These are phyloP conservation scores for Warburgia ugandensis DNA, from an alignment of 164 flowering plant genomes.

Conservation along the genomic window DNA sequence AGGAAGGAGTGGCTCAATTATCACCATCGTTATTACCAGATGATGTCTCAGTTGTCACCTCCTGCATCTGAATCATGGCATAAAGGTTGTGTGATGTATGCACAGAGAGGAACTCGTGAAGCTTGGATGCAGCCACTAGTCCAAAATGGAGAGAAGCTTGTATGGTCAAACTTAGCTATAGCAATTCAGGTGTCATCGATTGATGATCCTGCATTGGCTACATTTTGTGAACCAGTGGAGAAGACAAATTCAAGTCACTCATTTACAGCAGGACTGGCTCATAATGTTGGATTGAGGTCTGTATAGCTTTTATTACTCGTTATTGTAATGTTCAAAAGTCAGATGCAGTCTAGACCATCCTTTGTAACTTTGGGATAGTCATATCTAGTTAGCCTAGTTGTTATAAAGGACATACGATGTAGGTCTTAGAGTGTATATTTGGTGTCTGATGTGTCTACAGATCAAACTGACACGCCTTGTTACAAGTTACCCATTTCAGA, in stretches of 20 bases:
- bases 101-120: conserved; percentile 49
- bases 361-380: too few species aligned
- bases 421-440: too few species aligned
- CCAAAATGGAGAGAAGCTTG: conserved; percentile 23
- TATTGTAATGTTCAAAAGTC: too few species aligned
- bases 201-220: conserved; percentile 70
- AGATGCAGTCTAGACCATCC: too few species aligned
- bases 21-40: conserved; percentile 47
- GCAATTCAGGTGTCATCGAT: conserved; percentile 51
- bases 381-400: too few species aligned
- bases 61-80: conserved; percentile 43
- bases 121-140: conserved; percentile 88
- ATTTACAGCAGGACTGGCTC: conserved; percentile 81
- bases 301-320: conserved; percentile 3
- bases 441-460: too few species aligned
- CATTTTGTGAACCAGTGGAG: conserved; percentile 89
- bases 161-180: conserved; percentile 48
- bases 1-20: conserved; percentile 74
- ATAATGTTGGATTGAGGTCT: conserved; percentile 72
- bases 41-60: conserved; percentile 37
- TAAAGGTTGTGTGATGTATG: conserved; percentile 78
- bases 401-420: too few species aligned
- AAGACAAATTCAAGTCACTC: conserved; percentile 78
- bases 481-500: too few species aligned
- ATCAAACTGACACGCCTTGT: too few species aligned